Evolutionary conservation across 305 asterid species (phyloP).

Genomic region (Plantago rigida): DNA sequence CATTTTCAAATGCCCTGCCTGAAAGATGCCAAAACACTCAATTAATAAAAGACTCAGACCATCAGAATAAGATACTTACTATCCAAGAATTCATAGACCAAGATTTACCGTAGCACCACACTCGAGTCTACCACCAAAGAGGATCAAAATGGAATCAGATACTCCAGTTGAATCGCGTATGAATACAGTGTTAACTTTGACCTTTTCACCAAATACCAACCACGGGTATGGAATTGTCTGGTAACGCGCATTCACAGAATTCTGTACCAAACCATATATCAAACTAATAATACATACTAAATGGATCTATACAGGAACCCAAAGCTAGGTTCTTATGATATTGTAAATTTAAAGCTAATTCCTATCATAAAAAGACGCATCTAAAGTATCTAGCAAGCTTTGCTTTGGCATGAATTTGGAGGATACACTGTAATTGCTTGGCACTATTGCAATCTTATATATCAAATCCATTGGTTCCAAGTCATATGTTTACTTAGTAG

Average conservation of each 20-base stretch:
- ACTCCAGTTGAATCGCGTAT: slow-evolving; percentile 99
- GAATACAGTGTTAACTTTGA: slow-evolving; percentile 88
- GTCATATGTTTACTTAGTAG: too few relatives aligned
- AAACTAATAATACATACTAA: slow-evolving; percentile 4
- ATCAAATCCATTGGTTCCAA: too few relatives aligned
- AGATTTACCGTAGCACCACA: slow-evolving; percentile 56
- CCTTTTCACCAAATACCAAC: slow-evolving; percentile 96
- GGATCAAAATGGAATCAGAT: slow-evolving; percentile 90
- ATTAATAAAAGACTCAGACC: slow-evolving; percentile 5
- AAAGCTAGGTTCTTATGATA: background rate
- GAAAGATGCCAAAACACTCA: slow-evolving; percentile 26
- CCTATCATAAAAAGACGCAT: background rate
- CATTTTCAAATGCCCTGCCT: slow-evolving; percentile 88
- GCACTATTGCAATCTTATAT: too few relatives aligned
- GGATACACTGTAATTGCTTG: too few relatives aligned
- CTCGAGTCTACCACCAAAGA: slow-evolving; percentile 75
- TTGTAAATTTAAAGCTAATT: slow-evolving; percentile 5
- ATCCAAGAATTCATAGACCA: slow-evolving; percentile 19
- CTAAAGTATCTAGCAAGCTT: background rate
- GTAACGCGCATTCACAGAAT: slow-evolving; percentile 94
- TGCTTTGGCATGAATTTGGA: too few relatives aligned
- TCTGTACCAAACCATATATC: slow-evolving; percentile 42
- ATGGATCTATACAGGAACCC: background rate
- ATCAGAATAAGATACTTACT: slow-evolving; percentile 5
- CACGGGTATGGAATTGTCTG: slow-evolving; percentile 90